These are phyloP conservation scores for Alternaria solani DNA, from an alignment of 2,329 filamentous ascomycete genomes.

Conservation along the genomic window DNA sequence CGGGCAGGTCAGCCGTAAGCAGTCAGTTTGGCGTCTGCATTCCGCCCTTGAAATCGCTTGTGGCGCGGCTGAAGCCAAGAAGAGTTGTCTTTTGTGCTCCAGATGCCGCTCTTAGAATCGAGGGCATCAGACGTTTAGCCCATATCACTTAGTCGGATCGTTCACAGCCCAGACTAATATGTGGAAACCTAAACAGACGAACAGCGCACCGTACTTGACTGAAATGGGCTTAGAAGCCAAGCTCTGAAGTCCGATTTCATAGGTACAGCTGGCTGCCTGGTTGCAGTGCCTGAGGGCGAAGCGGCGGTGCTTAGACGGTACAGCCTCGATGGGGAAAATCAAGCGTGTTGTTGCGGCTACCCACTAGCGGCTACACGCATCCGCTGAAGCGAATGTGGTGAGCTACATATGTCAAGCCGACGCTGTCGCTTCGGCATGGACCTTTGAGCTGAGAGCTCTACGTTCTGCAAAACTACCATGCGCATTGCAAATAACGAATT, in stretches of 20 bases:
- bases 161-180: not conserved
- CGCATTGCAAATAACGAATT: not conserved
- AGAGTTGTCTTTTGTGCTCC: not conserved
- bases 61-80: not conserved
- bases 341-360: not conserved
- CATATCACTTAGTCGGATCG: not conserved
- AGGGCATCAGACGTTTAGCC: not conserved
- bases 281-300: not conserved
- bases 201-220: not conserved
- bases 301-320: not conserved
- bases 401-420: not conserved
- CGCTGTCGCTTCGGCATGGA: not conserved
- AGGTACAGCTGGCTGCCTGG: not conserved
- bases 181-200: not conserved
- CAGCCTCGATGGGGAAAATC: not conserved
- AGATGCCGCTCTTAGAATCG: not conserved
- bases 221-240: not conserved
- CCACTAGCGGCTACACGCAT: not conserved
- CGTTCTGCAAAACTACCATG: not conserved
- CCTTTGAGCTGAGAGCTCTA: not conserved
- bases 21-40: not conserved
- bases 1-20: constrained; percentile 10
- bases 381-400: not conserved
- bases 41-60: not conserved
- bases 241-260: not conserved